phyloP scores from a whole-genome alignment of 495 filamentous ascomycete species.

The Penicillium arizonense region DNA sequence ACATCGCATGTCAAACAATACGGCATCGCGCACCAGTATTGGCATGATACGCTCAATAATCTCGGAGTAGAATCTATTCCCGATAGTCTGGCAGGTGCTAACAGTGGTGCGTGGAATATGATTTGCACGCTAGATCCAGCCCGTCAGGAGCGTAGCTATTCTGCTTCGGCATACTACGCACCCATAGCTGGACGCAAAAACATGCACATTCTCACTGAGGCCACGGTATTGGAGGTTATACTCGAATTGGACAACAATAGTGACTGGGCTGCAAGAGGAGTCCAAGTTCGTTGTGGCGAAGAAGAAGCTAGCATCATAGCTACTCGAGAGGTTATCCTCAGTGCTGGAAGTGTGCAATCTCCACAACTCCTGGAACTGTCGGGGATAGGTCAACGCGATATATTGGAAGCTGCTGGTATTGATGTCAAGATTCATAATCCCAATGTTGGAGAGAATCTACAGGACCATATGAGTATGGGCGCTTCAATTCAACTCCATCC shows the following conservation, averaged over 20 bases:
- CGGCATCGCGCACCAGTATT: conserved; percentile 42
- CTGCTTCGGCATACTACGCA: conserved; percentile 13
- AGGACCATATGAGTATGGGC: conserved; percentile 51
- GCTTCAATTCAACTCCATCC: background rate
- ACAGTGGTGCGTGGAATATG: conserved; percentile 47
- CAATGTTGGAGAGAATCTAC: conserved; percentile 55
- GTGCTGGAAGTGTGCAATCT: conserved; percentile 52
- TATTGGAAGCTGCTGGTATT: conserved; percentile 44
- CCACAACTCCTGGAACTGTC: conserved; percentile 56
- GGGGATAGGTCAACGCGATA: conserved; percentile 41
- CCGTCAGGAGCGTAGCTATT: conserved; percentile 9
- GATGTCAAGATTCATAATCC: conserved; percentile 40
- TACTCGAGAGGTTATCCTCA: conserved; percentile 51
- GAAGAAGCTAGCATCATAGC: conserved; percentile 39
- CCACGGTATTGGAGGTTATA: conserved; percentile 9
- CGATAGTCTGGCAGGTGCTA: conserved; percentile 39
- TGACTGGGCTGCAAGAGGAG: conserved; percentile 32
- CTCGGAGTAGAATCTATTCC: conserved; percentile 39
- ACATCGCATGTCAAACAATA: conserved; percentile 43
- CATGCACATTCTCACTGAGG: conserved; percentile 5
- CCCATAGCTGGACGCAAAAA: conserved; percentile 1
- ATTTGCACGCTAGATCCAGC: conserved; percentile 10
- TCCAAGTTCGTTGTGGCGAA: conserved; percentile 27
- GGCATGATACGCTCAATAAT: conserved; percentile 45
- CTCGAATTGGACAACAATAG: conserved; percentile 14